Conservation (phyloP, 1,139 yeast species). For the Scheffersomyces lignicola region DNA sequence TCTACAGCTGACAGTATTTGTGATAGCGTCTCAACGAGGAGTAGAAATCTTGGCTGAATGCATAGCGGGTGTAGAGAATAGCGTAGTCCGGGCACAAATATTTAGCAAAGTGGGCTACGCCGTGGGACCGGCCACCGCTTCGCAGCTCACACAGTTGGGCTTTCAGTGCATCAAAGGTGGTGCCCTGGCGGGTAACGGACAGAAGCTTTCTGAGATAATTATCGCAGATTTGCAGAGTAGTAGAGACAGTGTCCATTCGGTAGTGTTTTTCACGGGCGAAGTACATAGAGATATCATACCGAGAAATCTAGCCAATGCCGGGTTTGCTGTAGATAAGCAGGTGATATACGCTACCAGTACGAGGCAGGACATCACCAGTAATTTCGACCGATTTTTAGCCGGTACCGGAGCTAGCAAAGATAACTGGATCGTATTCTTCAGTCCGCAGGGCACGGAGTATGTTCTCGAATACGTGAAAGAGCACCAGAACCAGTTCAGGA, state of each 20-base stretch:
- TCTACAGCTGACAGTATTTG: conserved; percentile 39
- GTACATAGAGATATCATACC: conserved; percentile 83
- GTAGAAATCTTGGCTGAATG: conserved; percentile 71
- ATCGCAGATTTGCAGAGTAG: conserved; percentile 19
- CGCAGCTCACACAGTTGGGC: conserved; percentile 60
- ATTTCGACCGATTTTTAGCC: conserved; percentile 25
- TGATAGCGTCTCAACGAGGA: conserved; percentile 91
- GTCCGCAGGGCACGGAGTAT: conserved; percentile 82
- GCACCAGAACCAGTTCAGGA: conserved; percentile 20
- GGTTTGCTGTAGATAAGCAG: conserved; percentile 56
- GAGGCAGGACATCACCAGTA: conserved; percentile 43
- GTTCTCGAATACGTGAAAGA: conserved; percentile 50
- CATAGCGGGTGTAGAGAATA: conserved; percentile 23
- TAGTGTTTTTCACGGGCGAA: conserved; percentile 80
- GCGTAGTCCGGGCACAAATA: conserved; percentile 21
- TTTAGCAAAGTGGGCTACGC: conserved; percentile 66
- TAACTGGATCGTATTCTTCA: conserved; percentile 80
- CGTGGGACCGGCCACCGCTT: conserved; percentile 88
- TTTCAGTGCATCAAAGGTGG: conserved; percentile 75
- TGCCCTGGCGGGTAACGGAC: conserved; percentile 77
- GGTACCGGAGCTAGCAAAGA: conserved; percentile 9
- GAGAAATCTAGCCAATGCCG: conserved; percentile 45
- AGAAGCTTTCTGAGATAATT: conserved; percentile 64
- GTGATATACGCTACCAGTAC: conserved; percentile 70
- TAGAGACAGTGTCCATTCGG: too few relatives aligned